Evolutionary conservation across 352 stramenopile genomes (phyloP).

Genomic region (Globisporangium spiculum): DNA sequence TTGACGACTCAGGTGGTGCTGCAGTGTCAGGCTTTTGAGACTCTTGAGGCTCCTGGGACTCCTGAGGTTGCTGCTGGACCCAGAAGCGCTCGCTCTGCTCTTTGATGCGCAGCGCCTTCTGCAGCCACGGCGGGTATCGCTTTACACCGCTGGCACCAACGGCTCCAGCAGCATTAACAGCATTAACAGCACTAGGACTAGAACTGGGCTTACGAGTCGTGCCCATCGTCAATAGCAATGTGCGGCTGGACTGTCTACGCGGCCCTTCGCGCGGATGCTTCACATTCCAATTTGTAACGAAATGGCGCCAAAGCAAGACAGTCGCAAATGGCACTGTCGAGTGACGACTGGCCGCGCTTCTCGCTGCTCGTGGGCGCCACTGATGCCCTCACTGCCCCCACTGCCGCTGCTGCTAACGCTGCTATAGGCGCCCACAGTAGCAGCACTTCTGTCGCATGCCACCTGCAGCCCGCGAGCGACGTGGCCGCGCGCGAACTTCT

Average conservation of each 20-base stretch:
- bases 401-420: too few relatives aligned
- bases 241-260: not conserved
- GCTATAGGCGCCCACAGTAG: not conserved
- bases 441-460: not conserved
- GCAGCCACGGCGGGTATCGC: constrained; percentile 66
- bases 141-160: constrained; percentile 8
- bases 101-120: constrained; percentile 46
- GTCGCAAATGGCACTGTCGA: constrained; percentile 30
- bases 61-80: constrained; percentile 5
- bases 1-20: not conserved
- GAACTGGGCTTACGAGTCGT: not conserved
- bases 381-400: not conserved
- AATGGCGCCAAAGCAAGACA: not conserved
- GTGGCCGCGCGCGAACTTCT: constrained; percentile 5
- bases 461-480: constrained; percentile 2
- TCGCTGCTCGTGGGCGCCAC: constrained; percentile 27
- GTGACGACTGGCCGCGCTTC: constrained; percentile 36
- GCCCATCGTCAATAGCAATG: not conserved
- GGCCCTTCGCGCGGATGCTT: not conserved
- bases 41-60: constrained; percentile 9
- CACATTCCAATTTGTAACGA: too few relatives aligned
- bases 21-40: not conserved
- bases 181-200: not conserved
- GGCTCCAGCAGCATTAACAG: too few relatives aligned
- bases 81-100: constrained; percentile 37